These are phyloP conservation scores for Waltergamsia citrina DNA, from an alignment of 2,329 filamentous ascomycete species.

Conservation along the genomic window DNA sequence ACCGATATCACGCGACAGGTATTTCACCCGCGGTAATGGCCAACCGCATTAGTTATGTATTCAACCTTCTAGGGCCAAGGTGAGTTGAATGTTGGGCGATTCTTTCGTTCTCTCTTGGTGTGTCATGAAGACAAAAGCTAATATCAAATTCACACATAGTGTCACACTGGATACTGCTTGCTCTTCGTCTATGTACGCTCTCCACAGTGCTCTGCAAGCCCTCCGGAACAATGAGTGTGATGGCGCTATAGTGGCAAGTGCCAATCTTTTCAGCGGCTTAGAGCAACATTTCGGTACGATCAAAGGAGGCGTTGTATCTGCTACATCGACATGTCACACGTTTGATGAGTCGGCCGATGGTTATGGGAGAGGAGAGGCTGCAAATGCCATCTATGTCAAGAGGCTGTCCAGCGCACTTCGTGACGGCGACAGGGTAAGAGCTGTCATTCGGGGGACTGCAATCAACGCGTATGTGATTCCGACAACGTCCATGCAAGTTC, in stretches of 20 bases:
- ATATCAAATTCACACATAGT: slow-evolving; percentile 13
- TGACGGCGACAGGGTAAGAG: slow-evolving; percentile 40
- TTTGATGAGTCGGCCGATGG: slow-evolving; percentile 38
- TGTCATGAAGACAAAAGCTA: slow-evolving; percentile 13
- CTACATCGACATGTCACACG: slow-evolving; percentile 25
- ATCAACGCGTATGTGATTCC: slow-evolving; percentile 43
- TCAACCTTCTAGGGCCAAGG: slow-evolving; percentile 8
- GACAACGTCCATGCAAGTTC: slow-evolving; percentile 40
- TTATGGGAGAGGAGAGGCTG: not conserved
- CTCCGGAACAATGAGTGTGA: slow-evolving; percentile 18
- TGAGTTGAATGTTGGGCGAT: too few relatives aligned
- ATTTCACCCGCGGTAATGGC: slow-evolving; percentile 2
- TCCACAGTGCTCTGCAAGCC: slow-evolving; percentile 28
- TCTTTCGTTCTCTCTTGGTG: too few relatives aligned
- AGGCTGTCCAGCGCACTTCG: slow-evolving; percentile 3
- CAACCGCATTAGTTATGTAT: slow-evolving; percentile 8
- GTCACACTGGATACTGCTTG: slow-evolving; percentile 36
- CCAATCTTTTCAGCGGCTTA: slow-evolving; percentile 15
- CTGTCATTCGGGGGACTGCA: slow-evolving; percentile 35
- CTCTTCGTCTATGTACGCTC: slow-evolving; percentile 29
- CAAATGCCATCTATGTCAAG: slow-evolving; percentile 3
- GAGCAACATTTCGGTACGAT: slow-evolving; percentile 15
- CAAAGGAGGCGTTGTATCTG: slow-evolving; percentile 13
- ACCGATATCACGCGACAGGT: slow-evolving; percentile 2
- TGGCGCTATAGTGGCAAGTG: slow-evolving; percentile 20